Evolutionary conservation across 2,329 filamentous ascomycete species (phyloP).

Genomic region (Cordyceps tenuipes): DNA sequence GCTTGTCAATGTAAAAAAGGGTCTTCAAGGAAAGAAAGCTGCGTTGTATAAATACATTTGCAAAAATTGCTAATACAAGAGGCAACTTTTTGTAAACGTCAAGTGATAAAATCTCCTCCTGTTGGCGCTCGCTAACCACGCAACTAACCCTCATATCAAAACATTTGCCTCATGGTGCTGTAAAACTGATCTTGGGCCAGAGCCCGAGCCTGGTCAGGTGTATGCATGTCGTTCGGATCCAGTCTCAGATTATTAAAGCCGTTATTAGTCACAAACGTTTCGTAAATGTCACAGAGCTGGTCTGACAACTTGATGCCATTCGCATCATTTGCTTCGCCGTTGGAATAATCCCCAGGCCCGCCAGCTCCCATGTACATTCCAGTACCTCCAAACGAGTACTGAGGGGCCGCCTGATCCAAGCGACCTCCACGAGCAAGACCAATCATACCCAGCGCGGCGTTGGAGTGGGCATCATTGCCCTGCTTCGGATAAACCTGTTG

Average conservation of each 20-base stretch:
- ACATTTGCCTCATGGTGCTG: conserved; percentile 1
- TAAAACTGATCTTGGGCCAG: neutral
- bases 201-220: neutral
- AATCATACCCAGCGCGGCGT: conserved; percentile 47
- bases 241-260: neutral
- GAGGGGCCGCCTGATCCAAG: neutral
- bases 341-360: neutral
- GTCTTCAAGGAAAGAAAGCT: neutral
- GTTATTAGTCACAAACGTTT: neutral
- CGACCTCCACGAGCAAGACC: conserved; percentile 35
- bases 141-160: neutral
- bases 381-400: neutral
- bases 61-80: neutral
- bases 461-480: conserved; percentile 42
- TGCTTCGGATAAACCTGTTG: conserved; percentile 54
- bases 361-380: neutral
- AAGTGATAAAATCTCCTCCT: no score
- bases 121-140: no score
- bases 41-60: neutral
- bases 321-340: neutral
- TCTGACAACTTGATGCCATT: neutral
- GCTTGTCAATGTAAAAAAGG: neutral
- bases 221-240: neutral
- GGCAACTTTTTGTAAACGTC: no score
- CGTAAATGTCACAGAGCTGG: neutral